Evolutionary conservation across 2,329 filamentous ascomycete genomes (phyloP).

Genomic region (Onygenales sp.): DNA sequence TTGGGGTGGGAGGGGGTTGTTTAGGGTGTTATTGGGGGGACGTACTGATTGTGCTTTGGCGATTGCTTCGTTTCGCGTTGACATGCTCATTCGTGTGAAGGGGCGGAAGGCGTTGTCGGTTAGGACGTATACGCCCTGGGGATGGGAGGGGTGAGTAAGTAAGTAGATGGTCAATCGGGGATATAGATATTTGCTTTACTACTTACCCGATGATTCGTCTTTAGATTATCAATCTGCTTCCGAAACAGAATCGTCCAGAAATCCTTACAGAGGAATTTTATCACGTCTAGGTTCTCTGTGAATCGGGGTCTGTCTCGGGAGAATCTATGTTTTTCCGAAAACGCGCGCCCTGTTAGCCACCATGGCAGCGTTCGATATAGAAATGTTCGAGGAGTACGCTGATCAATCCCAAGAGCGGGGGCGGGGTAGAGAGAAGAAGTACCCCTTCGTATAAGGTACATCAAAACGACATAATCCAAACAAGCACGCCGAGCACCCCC

Average conservation of each 20-base stretch:
- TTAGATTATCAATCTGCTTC: conserved; percentile 97
- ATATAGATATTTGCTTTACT: neutral
- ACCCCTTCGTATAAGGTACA: too few relatives aligned
- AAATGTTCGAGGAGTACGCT: neutral
- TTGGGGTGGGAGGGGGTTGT: neutral
- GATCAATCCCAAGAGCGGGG: too few relatives aligned
- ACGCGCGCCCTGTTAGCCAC: neutral
- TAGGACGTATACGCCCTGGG: conserved; percentile 82
- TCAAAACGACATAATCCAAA: too few relatives aligned
- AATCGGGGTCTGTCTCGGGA: conserved; percentile 68
- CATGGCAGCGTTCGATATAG: neutral
- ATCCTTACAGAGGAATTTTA: conserved; percentile 98
- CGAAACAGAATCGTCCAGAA: conserved; percentile 89
- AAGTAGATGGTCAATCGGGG: neutral
- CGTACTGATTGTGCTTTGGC: conserved; percentile 69
- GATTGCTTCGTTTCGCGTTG: conserved; percentile 63
- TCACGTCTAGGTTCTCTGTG: conserved; percentile 84
- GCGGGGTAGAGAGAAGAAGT: too few relatives aligned
- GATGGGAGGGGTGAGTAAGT: neutral
- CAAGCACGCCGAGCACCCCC: neutral
- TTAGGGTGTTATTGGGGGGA: neutral
- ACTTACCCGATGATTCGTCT: conserved; percentile 84
- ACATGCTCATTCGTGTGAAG: conserved; percentile 79
- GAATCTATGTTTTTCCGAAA: conserved; percentile 19
- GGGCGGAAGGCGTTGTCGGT: conserved; percentile 90